Evolutionary conservation across 1,284 basidiomycete genomes (phyloP), one percentile per base, ranked within the genome.

Genomic region (Clitocybe nebularis): DNA sequence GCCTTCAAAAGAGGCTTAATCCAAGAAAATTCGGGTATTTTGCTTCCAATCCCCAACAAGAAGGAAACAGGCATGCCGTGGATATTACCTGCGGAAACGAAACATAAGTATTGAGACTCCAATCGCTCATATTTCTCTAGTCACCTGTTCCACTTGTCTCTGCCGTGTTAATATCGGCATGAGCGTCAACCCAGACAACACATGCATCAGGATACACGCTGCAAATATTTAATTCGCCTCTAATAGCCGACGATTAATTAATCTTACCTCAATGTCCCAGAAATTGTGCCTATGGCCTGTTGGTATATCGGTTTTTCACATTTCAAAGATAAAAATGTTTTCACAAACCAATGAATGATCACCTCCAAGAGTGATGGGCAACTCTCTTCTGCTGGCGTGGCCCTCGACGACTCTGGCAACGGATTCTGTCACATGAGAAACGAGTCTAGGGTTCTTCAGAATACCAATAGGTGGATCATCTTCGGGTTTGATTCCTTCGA

Each of bases 41-140:
- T 61, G 37, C 59, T 62, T 30, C 72, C 78, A 45, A 93, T 68
- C 3, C 89, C 88, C 42, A 93, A 76, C 40, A 99, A 81, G 80
- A 99, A 99, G 13, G 95, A 91, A 36, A 98, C 79, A 26, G 95
- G 96, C 84, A 96, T 97, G 50, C 96, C 96, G 69, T 99, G 96
- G 49, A 99, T 83, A 68, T 99, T 98, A 34, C 95, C 84, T n/a
- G n/a, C n/a, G n/a, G n/a, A n/a, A 84, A 58, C 1, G 21, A 11
- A 9, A 25, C 20, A 47, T 43, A 56, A 45, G 43, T 23, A 26
- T 10, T 32, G 21, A 19, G 17, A 13, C 7, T 6, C 14, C n/a
- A 11, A 13, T 37, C 35, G 28, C 41, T 47, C 36, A 33, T 17
- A 19, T 47, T 36, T 42, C 40, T 22, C 21, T 32, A 54, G 67